Conservation (phyloP, 768 basidiomycete genomes). For the Coprinopsis marcescibilis region DNA sequence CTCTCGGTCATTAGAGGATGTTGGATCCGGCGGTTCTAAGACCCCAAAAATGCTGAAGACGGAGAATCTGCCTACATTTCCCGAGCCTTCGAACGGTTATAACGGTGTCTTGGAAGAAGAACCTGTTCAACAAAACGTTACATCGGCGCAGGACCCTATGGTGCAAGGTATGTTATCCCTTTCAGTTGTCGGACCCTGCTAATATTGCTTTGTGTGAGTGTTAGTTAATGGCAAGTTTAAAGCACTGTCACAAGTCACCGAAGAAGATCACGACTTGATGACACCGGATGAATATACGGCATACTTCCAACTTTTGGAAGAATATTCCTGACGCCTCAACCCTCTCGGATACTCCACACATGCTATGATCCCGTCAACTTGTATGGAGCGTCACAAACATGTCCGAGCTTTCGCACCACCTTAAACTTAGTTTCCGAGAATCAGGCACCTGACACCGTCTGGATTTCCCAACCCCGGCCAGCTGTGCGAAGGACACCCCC, state of each 20-base stretch:
- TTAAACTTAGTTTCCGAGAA: too few relatives aligned
- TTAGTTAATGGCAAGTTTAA: slow-evolving; percentile 72
- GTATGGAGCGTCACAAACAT: too few relatives aligned
- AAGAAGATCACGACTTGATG: slow-evolving; percentile 91
- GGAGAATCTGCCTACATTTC: slow-evolving; percentile 7
- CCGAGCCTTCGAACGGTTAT: slow-evolving; percentile 18
- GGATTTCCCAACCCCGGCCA: too few relatives aligned
- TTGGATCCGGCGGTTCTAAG: slow-evolving; percentile 35
- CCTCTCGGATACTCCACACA: too few relatives aligned
- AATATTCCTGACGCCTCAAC: slow-evolving; percentile 24
- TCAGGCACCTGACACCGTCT: too few relatives aligned
- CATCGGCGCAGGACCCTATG: slow-evolving; percentile 48
- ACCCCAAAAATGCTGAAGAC: slow-evolving; percentile 35
- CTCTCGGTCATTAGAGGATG: slow-evolving; percentile 61
- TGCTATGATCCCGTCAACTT: too few relatives aligned
- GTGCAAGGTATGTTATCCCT: slow-evolving; percentile 52
- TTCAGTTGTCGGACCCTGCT: not conserved
- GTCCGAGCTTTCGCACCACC: too few relatives aligned
- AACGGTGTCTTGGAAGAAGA: slow-evolving; percentile 7
- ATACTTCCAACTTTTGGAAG: slow-evolving; percentile 67
- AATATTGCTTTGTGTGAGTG: too few relatives aligned
- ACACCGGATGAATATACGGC: slow-evolving; percentile 87
- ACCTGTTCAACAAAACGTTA: not conserved
- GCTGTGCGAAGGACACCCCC: too few relatives aligned
- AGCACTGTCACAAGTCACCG: slow-evolving; percentile 76